These are phyloP conservation scores for Hypomyces perniciosus DNA, from an alignment of 2,329 filamentous ascomycete genomes.

Conservation along the genomic window DNA sequence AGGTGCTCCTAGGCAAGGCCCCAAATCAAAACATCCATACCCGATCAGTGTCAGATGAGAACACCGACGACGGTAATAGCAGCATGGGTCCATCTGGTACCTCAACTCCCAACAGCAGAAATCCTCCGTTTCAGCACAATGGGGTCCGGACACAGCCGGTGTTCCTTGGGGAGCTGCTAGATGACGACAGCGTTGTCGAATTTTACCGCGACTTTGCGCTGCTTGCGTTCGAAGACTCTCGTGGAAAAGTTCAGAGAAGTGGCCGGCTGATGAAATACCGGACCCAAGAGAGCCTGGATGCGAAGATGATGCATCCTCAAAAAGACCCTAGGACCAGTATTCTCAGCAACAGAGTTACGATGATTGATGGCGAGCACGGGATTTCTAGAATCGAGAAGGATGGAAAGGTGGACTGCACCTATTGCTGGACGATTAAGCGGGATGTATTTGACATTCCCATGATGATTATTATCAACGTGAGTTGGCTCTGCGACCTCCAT, in stretches of 20 bases:
- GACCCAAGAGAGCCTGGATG: constrained; percentile 55
- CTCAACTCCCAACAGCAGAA: constrained; percentile 47
- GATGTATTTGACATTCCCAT: constrained; percentile 98
- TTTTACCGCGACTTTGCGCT: constrained; percentile 96
- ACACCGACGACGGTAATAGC: constrained; percentile 30
- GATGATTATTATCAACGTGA: constrained; percentile 96
- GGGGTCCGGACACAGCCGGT: constrained; percentile 64
- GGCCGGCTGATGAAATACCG: constrained; percentile 89
- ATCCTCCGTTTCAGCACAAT: constrained; percentile 36
- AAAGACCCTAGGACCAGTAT: constrained; percentile 41
- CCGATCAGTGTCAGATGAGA: constrained; percentile 33
- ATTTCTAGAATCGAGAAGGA: constrained; percentile 79
- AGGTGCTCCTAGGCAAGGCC: constrained; percentile 80
- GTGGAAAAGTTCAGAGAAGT: constrained; percentile 74
- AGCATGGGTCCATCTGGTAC: constrained; percentile 31
- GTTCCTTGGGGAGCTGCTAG: constrained; percentile 85
- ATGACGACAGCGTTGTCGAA: constrained; percentile 86
- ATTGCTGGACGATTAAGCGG: constrained; percentile 94
- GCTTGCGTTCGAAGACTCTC: constrained; percentile 84
- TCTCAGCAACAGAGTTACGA: constrained; percentile 53
- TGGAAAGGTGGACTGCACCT: constrained; percentile 89
- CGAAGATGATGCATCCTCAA: constrained; percentile 36
- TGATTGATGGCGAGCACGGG: constrained; percentile 66
- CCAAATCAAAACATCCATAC: constrained; percentile 83
- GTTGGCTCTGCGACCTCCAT: constrained; percentile 33